phyloP scores from a whole-genome alignment of 2,329 filamentous ascomycete species.

The Clathrospora elynae region DNA sequence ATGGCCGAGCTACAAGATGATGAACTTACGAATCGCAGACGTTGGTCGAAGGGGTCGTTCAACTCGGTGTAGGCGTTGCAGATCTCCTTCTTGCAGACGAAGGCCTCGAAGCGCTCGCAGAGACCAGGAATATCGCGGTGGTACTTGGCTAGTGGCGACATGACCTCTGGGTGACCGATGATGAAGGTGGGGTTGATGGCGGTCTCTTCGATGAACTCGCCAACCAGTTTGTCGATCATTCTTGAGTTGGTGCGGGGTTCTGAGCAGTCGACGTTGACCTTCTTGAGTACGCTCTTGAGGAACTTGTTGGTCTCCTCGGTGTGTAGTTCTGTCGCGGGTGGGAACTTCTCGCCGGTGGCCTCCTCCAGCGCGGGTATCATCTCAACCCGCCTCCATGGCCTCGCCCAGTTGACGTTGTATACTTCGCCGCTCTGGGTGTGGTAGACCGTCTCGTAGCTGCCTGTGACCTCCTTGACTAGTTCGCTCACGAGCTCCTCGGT shows the following conservation, averaged over 20 bases:
- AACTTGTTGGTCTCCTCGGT: conserved; percentile 88
- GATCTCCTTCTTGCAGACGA: conserved; percentile 97
- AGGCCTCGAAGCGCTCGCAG: conserved; percentile 98
- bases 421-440: conserved; percentile 83
- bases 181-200: conserved; percentile 95
- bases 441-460: conserved; percentile 83
- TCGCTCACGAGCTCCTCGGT: conserved; percentile 93
- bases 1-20: neutral
- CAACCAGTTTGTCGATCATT: conserved; percentile 92
- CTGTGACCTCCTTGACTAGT: conserved; percentile 86
- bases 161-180: conserved; percentile 79
- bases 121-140: conserved; percentile 76
- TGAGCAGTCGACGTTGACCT: conserved; percentile 87
- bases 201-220: conserved; percentile 92
- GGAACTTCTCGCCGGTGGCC: conserved; percentile 91
- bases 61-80: conserved; percentile 97
- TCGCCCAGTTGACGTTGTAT: conserved; percentile 94
- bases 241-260: conserved; percentile 90
- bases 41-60: conserved; percentile 95
- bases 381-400: conserved; percentile 88
- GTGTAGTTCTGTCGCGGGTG: conserved; percentile 84
- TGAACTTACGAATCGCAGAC: conserved; percentile 65
- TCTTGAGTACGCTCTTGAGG: conserved; percentile 75
- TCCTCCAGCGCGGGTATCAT: conserved; percentile 96
- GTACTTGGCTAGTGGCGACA: conserved; percentile 96